Conservation (phyloP, 148 eudicot genomes). For the Chenopodium formosanum region DNA sequence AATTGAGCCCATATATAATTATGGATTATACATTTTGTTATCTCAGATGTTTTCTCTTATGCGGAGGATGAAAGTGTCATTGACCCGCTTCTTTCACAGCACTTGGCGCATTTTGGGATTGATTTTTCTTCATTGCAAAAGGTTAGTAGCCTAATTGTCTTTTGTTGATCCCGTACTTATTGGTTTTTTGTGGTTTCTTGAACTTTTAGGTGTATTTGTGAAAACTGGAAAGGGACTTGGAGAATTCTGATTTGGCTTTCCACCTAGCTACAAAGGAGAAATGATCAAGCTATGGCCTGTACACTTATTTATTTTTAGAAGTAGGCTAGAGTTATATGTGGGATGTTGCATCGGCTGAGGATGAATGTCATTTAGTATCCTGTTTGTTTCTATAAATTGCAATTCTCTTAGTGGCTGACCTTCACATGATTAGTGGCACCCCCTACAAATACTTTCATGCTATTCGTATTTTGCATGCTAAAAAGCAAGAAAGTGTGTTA, state of each 20-base stretch:
- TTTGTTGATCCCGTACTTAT: not conserved
- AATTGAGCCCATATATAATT: slow-evolving; percentile 29
- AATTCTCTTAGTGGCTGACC: not conserved
- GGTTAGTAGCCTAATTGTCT: slow-evolving; percentile 42
- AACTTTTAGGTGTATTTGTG: not conserved
- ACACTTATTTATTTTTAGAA: not conserved
- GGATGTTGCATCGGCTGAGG: not conserved
- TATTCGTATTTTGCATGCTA: not conserved
- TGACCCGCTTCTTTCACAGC: slow-evolving; percentile 83
- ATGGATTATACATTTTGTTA: slow-evolving; percentile 46
- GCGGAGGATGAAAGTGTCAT: slow-evolving; percentile 92
- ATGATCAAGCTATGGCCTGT: not conserved
- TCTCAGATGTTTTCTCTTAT: slow-evolving; percentile 94
- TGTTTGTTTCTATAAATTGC: too few relatives aligned
- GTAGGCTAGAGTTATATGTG: not conserved
- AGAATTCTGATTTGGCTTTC: too few relatives aligned
- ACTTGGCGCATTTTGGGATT: slow-evolving; percentile 92
- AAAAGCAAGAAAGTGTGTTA: not conserved
- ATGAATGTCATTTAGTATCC: not conserved
- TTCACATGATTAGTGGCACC: not conserved
- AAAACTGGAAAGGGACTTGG: not conserved
- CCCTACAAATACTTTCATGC: not conserved
- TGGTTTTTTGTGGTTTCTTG: not conserved
- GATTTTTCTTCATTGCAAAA: slow-evolving; percentile 94
- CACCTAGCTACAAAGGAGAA: not conserved